Base-by-base conservation (phyloP, 768 basidiomycete species). In the Xerocomellus dryophilus region DNA sequence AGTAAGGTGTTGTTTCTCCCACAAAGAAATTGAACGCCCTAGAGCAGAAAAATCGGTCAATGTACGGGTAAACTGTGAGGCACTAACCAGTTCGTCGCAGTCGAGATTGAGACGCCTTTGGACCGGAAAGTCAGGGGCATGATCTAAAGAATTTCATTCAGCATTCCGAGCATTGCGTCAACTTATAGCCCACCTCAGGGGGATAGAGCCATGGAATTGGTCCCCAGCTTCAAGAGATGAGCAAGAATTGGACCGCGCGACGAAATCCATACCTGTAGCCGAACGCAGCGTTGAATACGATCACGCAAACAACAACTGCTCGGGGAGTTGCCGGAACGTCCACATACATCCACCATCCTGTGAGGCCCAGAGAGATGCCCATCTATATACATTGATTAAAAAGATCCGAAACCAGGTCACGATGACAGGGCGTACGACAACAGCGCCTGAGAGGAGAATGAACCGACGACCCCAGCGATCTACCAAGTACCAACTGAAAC, bases 71-170 rank as follows among this genome's bases (percentile, higher is more conserved):
- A 36, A 38, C 11, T 8, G 11, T 12, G 21, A 48, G 23, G 29
- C 27, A 51, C 64, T 34, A 57, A 75, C 75, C 79, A 88, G 61
- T 89, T 90, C 8, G 91, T 95, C 14, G 93, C 93, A 5, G 95
- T 97, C 0, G 93, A 96, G 32, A 97, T 64, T 7, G 92, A 95
- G 21, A 97, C 94, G n/a, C 94, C 95, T 74, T 97, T 97, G 11
- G 93, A 94, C 36, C 96, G 83, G 63, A 95, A 82, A 17, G 85
- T 78, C 40, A 94, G 77, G 11, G 93, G 93, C 82, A 98, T 87
- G 67, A 98, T 96, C 86, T 89, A 58, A 21, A 25, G 32, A n/a
- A 42, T 57, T 47, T 43, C 5, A 46, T 54, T 53, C 17, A 55
- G 41, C 14, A 34, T 29, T 45, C 44, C 23, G 43, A 35, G 18